Conservation (phyloP, 345 rosid genomes). For the Rhizophora apiculata region DNA sequence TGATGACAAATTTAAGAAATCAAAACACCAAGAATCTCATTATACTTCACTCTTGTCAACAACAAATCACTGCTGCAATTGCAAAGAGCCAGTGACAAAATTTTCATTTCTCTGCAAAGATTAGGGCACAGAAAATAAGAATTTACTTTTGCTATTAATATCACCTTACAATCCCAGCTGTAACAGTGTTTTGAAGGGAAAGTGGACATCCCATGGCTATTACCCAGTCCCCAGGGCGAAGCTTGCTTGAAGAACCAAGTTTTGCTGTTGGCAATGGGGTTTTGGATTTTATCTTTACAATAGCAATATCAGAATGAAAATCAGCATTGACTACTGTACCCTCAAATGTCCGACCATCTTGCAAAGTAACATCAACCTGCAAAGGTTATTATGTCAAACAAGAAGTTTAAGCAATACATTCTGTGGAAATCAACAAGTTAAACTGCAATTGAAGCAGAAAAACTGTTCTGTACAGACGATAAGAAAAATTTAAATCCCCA, state of each 20-base stretch:
- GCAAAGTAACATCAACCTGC: conserved; percentile 88
- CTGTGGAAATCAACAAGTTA: too few relatives aligned
- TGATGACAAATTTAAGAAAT: not conserved
- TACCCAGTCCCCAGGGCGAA: conserved; percentile 98
- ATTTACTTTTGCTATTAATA: too few relatives aligned
- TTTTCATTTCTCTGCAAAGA: too few relatives aligned
- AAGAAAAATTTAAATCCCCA: too few relatives aligned
- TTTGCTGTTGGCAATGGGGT: conserved; percentile 77
- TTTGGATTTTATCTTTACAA: conserved; percentile 77
- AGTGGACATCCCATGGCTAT: conserved; percentile 94
- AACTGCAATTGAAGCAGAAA: too few relatives aligned
- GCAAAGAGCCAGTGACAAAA: too few relatives aligned
- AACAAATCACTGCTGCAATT: too few relatives aligned
- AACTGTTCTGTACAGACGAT: too few relatives aligned
- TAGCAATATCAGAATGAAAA: conserved; percentile 90
- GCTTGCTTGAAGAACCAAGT: conserved; percentile 77
- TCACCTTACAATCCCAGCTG: conserved; percentile 94
- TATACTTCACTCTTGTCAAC: not conserved
- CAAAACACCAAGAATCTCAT: too few relatives aligned
- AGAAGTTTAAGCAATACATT: not conserved
- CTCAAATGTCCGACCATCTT: conserved; percentile 87
- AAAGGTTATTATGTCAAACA: conserved; percentile 5
- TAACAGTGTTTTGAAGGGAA: conserved; percentile 83
- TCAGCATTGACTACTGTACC: conserved; percentile 79
- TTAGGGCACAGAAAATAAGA: too few relatives aligned